Conservation (phyloP, 768 basidiomycete species). For the Lentinula edodes region DNA sequence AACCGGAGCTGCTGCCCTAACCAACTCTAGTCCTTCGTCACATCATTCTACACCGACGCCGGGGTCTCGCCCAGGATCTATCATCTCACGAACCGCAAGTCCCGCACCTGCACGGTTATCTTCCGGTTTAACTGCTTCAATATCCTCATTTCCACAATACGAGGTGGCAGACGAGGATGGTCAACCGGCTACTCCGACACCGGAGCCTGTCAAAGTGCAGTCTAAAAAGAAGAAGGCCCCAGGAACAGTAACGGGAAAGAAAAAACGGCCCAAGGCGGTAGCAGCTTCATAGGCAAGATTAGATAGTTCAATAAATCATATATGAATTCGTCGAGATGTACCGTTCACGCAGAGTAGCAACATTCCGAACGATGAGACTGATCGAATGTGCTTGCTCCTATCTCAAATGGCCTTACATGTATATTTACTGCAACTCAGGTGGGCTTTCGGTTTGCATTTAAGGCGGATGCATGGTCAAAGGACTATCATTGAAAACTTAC, state of each 20-base stretch:
- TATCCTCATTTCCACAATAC: slow-evolving; percentile 44
- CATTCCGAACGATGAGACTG: too few relatives aligned
- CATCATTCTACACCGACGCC: slow-evolving; percentile 22
- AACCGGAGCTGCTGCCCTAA: slow-evolving; percentile 33
- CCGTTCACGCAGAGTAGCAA: too few relatives aligned
- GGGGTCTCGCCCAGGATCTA: slow-evolving; percentile 14
- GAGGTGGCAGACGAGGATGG: slow-evolving; percentile 44
- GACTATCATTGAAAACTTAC: too few relatives aligned
- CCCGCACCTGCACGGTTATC: slow-evolving; percentile 17
- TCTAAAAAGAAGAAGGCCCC: slow-evolving; percentile 57
- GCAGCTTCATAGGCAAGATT: not conserved
- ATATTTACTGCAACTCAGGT: too few relatives aligned
- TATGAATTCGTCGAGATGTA: too few relatives aligned
- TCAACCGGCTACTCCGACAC: slow-evolving; percentile 46
- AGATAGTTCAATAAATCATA: too few relatives aligned
- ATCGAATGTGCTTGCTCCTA: too few relatives aligned
- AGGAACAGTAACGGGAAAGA: slow-evolving; percentile 46
- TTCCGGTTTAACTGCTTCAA: slow-evolving; percentile 17
- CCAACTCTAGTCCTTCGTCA: slow-evolving; percentile 9
- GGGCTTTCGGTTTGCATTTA: too few relatives aligned
- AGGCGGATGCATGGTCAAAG: too few relatives aligned
- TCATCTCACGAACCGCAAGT: slow-evolving; percentile 20
- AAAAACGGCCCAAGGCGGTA: slow-evolving; percentile 49
- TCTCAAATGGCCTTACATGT: too few relatives aligned
- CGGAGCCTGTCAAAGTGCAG: slow-evolving; percentile 72